Evolutionary conservation across 208 protist genomes (phyloP), one percentile per base, ranked within the genome.

Genomic region (Trichomonas tenax): DNA sequence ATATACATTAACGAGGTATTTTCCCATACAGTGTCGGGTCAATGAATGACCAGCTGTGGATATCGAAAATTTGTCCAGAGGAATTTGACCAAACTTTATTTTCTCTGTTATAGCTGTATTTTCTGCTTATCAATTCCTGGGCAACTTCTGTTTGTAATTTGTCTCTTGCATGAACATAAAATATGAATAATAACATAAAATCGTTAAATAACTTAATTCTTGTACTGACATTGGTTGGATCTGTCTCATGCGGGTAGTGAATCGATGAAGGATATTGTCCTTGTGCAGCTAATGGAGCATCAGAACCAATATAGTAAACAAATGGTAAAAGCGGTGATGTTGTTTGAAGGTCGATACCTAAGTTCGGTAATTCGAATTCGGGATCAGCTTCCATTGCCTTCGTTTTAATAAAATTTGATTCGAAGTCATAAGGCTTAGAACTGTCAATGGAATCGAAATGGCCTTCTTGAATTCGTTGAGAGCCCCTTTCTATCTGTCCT

Each of bases 121-220:
- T 44, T 38, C 86, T 23, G 9, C 51, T n/a, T 38, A 8, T 34
- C 38, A 93, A 26, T 51, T 93, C 86, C n/a, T 51, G 15, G 17
- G 41, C 11, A 15, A 44, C 86, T 10, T 26, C 44, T 38, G 26
- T 0, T 51, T 93, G 86, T 10, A 93, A 31, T 93, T 93, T n/a
- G 38, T 93, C 86, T 51, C 44, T 48, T 10, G 86, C 86, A 93
- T 93, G 86, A 38, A 93, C 26, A 93, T 93, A 93, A 58, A 93
- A 93, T 11, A 93, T 51, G 15, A 93, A 93, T 38, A 93, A 36
- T 10, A 93, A 38, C 6, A 23, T 23, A 48, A 48, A 41, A 93
- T 93, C 86, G 17, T 41, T 48, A 58, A 51, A 93, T 58, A 3
- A 9, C 15, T n/a, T 51, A 51, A 93, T 48, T 51, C 86, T 48